Base-by-base conservation (phyloP, 129 eudicot species). In the Tanacetum coccineum region DNA sequence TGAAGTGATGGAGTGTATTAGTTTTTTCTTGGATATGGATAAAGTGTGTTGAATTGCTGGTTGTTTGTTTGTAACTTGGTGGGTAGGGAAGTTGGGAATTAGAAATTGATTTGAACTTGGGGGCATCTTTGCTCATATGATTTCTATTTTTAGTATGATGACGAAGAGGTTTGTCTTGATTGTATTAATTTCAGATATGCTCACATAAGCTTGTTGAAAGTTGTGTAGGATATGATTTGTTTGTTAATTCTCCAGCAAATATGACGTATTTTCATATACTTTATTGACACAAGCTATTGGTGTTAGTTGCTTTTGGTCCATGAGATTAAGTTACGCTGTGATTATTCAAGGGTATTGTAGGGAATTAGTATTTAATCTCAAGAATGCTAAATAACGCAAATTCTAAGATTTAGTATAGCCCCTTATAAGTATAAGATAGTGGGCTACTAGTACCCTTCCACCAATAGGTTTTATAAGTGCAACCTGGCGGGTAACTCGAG, bases 141-240 rank as follows among this genome's bases (percentile, higher is more conserved):
- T 52, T 62, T 69, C 80, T 62, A 69, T 76, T 25, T 76, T 61
- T 76, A 62, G 75, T 53, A 51, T 60, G 52, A 50, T 15, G 53
- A 40, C 52, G 13, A 13, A 7, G 46, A 32, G 61, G 2, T 59
- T 68, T 60, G 42, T 68, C 62, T 59, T 42, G 44, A 60, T n/a
- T n/a, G n/a, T n/a, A 60, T 39, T 19, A 3, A 45, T 51, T 76
- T 62, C 65, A 19, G 51, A 68, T 51, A 3, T 42, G 59, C 55
- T 55, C 25, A 44, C 39, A 45, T 26, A 73, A 7, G 42, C 42
- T 36, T n/a, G 6, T 36, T 28, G 59, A 45, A 42, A 21, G 21
- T 50, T 55, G 63, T 20, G 4, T 25, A n/a, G 10, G 64, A 21
- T 18, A 20, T 61, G 8, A 15, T 36, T 36, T 36, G 10, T 36